Evolutionary conservation across 192 early-diverging fungal genomes (phyloP).

Genomic region (Coemansia sp.): DNA sequence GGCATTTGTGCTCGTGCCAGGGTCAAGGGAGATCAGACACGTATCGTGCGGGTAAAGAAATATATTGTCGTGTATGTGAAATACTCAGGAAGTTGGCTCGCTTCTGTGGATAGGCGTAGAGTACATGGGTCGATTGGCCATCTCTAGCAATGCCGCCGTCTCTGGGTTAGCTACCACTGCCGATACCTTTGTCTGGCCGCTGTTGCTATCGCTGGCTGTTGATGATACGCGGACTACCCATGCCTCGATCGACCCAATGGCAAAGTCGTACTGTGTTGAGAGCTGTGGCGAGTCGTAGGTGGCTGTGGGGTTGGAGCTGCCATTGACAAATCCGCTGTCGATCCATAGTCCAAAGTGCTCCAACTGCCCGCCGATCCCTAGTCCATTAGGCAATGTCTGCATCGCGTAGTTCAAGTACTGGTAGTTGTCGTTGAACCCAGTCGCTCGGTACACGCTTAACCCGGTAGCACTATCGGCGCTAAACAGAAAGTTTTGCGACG

Average conservation of each 20-base stretch:
- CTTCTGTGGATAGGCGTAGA: conserved; percentile 20
- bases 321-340: conserved; percentile 60
- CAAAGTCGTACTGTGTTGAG: conserved; percentile 59
- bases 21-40: conserved; percentile 29
- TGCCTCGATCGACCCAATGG: conserved; percentile 70
- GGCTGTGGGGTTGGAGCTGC: conserved; percentile 67
- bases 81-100: not conserved
- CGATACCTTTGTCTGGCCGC: conserved; percentile 39
- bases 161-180: conserved; percentile 65
- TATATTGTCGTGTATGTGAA: not conserved
- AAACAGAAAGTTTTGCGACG: conserved; percentile 65
- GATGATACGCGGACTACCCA: conserved; percentile 67
- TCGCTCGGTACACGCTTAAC: conserved; percentile 27
- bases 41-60: conserved; percentile 29
- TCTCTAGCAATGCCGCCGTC: conserved; percentile 71
- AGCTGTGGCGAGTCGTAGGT: conserved; percentile 67
- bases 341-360: conserved; percentile 77
- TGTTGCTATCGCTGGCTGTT: conserved; percentile 28
- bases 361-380: conserved; percentile 77
- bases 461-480: conserved; percentile 25
- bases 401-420: conserved; percentile 76
- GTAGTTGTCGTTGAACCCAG: conserved; percentile 66
- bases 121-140: conserved; percentile 74
- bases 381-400: conserved; percentile 73
- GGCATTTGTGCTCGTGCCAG: conserved; percentile 37